phyloP scores from a whole-genome alignment of 2,329 filamentous ascomycete species.

The Verticillium albo-atrum region DNA sequence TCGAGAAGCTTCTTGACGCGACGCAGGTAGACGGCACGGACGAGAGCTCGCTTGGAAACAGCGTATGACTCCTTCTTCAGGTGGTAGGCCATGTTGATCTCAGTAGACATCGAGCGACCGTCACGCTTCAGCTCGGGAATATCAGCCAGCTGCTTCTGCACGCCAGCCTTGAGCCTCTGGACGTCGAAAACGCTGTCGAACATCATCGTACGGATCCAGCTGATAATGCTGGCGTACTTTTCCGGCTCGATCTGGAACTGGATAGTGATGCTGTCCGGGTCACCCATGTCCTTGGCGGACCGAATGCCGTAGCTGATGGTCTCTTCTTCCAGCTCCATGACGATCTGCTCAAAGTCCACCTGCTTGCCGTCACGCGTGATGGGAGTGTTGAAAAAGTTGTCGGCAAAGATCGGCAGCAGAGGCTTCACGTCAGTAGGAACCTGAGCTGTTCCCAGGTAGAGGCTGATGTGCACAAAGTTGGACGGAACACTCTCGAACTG shows the following conservation, averaged over 20 bases:
- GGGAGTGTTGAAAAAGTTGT: slow-evolving; percentile 93
- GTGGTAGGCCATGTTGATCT: slow-evolving; percentile 74
- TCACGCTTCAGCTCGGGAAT: slow-evolving; percentile 89
- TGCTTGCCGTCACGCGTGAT: slow-evolving; percentile 71
- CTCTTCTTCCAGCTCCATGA: slow-evolving; percentile 85
- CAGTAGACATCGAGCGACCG: slow-evolving; percentile 63
- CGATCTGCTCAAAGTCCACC: slow-evolving; percentile 86
- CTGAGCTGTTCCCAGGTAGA: slow-evolving; percentile 74
- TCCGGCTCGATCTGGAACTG: slow-evolving; percentile 82
- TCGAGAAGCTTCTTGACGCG: slow-evolving; percentile 77
- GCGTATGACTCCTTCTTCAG: slow-evolving; percentile 71
- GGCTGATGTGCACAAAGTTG: slow-evolving; percentile 82
- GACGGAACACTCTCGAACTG: slow-evolving; percentile 94
- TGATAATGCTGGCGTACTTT: slow-evolving; percentile 77
- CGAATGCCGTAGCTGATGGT: slow-evolving; percentile 80
- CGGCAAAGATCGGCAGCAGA: slow-evolving; percentile 75
- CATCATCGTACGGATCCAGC: slow-evolving; percentile 81
- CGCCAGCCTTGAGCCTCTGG: slow-evolving; percentile 53
- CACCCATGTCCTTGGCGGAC: slow-evolving; percentile 63
- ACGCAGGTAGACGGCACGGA: slow-evolving; percentile 84
- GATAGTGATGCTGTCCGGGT: slow-evolving; percentile 76
- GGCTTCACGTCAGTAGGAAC: slow-evolving; percentile 82
- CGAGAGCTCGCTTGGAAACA: slow-evolving; percentile 75
- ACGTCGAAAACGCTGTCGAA: slow-evolving; percentile 87
- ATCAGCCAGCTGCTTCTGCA: slow-evolving; percentile 83